Base-by-base conservation (phyloP, 305 asterid genomes). In the Vinca major region DNA sequence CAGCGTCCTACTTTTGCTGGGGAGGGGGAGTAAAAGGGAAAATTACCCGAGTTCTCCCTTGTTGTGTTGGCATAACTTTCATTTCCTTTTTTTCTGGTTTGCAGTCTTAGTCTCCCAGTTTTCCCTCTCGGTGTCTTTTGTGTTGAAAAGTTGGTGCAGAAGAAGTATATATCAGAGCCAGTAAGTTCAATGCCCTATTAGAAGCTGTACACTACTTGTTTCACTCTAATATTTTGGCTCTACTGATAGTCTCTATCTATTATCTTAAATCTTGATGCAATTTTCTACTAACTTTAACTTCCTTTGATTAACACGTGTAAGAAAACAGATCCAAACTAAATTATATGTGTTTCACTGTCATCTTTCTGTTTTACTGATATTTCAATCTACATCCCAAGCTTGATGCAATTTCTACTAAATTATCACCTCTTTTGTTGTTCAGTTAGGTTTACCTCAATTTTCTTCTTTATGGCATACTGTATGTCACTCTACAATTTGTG, bases 71-170 rank as follows among this genome's bases (percentile, higher is more conserved):
- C 17, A 17, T 63, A 48, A 62, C 39, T 10, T 45, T 45, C 10
- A 21, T 9, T 20, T 43, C 62, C 17, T 58, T 14, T 16, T 44
- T 37, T 54, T 67, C 55, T 51, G 51, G 36, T 19, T 61, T 81
- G 80, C 97, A 94, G 99, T 79, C 79, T 91, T 45, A 86, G 96
- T 73, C 96, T 94, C 71, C 95, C 86, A 16, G 67, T 91, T 75
- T 89, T 89, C 73, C 89, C 96, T 11, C 77, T 94, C 55, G 88
- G 88, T 73, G 90, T 98, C 13, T 94, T 85, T 79, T 82, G 81
- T 68, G 95, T 94, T 17, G 99, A 94, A 79, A 88, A 84, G 80
- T 74, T 74, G 84, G 89, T 83, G 73, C 83, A 81, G 81, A 81
- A 74, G 53, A 81, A 85, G 62, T 66, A 65, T 69, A 83, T 89